Evolutionary conservation across 495 filamentous ascomycete genomes (phyloP).

Genomic region (Penicillium samsonianum): DNA sequence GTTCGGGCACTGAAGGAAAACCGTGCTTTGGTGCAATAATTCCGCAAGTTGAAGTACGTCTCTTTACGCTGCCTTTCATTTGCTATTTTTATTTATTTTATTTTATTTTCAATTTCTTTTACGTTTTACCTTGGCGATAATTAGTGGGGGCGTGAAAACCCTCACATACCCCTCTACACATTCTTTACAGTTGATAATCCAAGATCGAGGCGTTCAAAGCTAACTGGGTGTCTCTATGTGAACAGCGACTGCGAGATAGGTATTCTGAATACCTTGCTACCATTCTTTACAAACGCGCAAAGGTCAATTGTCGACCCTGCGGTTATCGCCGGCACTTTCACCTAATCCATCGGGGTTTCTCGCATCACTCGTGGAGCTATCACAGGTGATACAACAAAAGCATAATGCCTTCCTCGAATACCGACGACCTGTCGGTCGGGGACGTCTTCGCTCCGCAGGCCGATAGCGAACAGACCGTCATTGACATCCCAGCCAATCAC

Average conservation of each 20-base stretch:
- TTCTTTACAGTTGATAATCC: neutral
- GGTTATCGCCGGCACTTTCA: constrained; percentile 15
- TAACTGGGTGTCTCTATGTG: constrained; percentile 13
- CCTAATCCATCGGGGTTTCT: neutral
- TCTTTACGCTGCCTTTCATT: neutral
- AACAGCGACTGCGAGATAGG: constrained; percentile 20
- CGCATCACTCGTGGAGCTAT: constrained; percentile 2
- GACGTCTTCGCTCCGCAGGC: constrained; percentile 50
- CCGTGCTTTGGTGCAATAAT: constrained; percentile 6
- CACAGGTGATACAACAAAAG: neutral
- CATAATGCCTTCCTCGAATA: constrained; percentile 28
- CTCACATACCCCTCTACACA: constrained; percentile 29
- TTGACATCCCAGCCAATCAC: constrained; percentile 29
- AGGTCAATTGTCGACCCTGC: constrained; percentile 22
- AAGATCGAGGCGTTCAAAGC: constrained; percentile 15
- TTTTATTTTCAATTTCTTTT: constrained; percentile 1
- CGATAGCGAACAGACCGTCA: constrained; percentile 35
- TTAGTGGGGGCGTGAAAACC: constrained; percentile 27
- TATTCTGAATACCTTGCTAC: constrained; percentile 25
- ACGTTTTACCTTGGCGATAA: constrained; percentile 10
- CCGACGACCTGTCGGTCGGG: constrained; percentile 46
- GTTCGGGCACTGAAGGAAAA: constrained; percentile 5
- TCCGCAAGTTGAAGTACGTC: constrained; percentile 23
- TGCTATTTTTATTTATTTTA: neutral
- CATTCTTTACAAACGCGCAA: constrained; percentile 24